Conservation (phyloP, 1,284 basidiomycete genomes). For the Xerocomus nothofagi region DNA sequence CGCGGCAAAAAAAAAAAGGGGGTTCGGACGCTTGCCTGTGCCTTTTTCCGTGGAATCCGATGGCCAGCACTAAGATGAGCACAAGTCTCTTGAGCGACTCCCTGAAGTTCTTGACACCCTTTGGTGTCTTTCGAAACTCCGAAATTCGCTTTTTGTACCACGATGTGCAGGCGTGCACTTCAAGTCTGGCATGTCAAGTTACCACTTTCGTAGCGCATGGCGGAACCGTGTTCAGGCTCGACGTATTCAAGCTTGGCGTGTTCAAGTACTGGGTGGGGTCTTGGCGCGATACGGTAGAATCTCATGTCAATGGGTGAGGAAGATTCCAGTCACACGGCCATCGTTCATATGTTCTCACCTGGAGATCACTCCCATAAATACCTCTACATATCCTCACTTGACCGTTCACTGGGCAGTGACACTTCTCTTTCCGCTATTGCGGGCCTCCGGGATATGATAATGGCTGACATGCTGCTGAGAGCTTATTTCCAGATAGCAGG, state of each 20-base stretch:
- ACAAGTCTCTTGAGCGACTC: not conserved
- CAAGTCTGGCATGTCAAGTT: not conserved
- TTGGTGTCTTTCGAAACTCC: not conserved
- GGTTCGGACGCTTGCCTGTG: too few relatives aligned
- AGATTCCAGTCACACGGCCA: not conserved
- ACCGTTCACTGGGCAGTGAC: not conserved
- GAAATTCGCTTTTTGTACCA: not conserved
- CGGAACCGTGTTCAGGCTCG: too few relatives aligned
- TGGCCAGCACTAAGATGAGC: not conserved
- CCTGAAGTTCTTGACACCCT: not conserved
- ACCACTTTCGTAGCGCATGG: too few relatives aligned
- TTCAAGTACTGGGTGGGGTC: not conserved
- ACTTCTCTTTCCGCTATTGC: constrained; percentile 2
- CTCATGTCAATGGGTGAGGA: not conserved
- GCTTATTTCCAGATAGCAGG: not conserved
- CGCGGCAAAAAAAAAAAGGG: too few relatives aligned
- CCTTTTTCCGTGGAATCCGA: not conserved
- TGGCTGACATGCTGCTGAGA: not conserved
- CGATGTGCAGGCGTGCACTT: not conserved
- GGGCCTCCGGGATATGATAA: constrained; percentile 10
- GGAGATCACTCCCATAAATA: not conserved
- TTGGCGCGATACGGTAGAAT: too few relatives aligned
- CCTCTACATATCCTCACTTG: not conserved
- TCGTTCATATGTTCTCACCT: not conserved
- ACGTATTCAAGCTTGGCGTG: too few relatives aligned